Percentiles rank a stretch among this genome's conserved stretches.
phyloP scores from a whole-genome alignment of 2,329 filamentous ascomycete genomes.

The Aotearoamyces nothofagi region DNA sequence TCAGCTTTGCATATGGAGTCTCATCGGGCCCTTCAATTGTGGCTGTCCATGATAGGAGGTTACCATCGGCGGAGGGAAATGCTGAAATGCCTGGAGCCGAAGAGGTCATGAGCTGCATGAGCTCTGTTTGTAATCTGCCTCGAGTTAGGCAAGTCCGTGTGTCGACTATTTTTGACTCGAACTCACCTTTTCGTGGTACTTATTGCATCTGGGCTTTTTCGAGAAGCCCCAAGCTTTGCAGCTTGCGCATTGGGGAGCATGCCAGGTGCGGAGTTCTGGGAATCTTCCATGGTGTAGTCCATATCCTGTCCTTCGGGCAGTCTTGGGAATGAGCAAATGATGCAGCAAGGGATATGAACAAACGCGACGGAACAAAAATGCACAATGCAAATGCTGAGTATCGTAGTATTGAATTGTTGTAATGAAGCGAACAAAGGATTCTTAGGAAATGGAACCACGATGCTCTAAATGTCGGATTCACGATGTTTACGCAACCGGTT shows the following conservation, averaged over 20 bases:
- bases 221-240: conserved; percentile 41
- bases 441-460: too few species aligned
- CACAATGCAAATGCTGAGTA: conserved; percentile 1
- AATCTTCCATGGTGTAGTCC: conserved; percentile 35
- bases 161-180: neutral
- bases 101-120: conserved; percentile 97
- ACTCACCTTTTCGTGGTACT: conserved; percentile 65
- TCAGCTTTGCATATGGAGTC: conserved; percentile 79
- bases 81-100: conserved; percentile 87
- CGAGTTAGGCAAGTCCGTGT: conserved; percentile 5
- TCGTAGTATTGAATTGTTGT: conserved; percentile 2
- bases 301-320: too few species aligned
- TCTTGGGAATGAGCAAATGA: too few species aligned
- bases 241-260: conserved; percentile 33
- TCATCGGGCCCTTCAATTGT: conserved; percentile 85
- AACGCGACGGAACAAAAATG: too few species aligned
- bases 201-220: conserved; percentile 48
- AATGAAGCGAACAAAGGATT: neutral
- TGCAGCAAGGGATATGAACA: too few species aligned
- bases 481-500: conserved; percentile 4
- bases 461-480: too few species aligned
- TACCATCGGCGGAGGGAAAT: conserved; percentile 80
- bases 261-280: conserved; percentile 53
- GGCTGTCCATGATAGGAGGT: conserved; percentile 83
- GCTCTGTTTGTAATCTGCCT: conserved; percentile 77